Conservation (phyloP, 31 red algal genomes). For the Asparagopsis taxiformis region DNA sequence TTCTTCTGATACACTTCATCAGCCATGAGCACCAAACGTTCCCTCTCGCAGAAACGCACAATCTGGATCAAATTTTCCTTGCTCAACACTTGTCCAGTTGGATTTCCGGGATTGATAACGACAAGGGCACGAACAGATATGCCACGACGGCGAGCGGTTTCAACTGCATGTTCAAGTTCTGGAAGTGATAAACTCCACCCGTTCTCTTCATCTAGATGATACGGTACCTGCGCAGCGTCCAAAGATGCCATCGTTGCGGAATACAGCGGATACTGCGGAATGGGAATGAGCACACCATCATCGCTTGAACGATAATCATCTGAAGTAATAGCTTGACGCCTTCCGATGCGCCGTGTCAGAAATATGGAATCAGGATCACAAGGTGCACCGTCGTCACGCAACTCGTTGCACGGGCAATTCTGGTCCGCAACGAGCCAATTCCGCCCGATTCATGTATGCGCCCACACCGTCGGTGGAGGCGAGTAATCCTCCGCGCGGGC, state of each 20-base stretch:
- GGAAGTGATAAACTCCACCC: slow-evolving; percentile 67
- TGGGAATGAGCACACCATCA: slow-evolving; percentile 86
- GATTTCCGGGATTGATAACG: slow-evolving; percentile 97
- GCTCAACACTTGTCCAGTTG: slow-evolving; percentile 87
- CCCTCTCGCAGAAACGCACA: slow-evolving; percentile 70
- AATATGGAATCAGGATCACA: too few species aligned
- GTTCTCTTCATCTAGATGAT: slow-evolving; percentile 84
- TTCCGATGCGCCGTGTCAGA: too few species aligned
- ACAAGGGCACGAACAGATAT: slow-evolving; percentile 68
- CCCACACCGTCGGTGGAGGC: too few species aligned
- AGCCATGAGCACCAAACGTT: slow-evolving; percentile 80
- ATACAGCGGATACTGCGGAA: slow-evolving; percentile 96
- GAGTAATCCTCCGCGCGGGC: slow-evolving; percentile 42
- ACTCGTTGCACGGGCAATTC: too few species aligned
- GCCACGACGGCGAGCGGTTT: slow-evolving; percentile 40
- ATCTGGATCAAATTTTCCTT: slow-evolving; percentile 66
- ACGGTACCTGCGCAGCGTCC: slow-evolving; percentile 48
- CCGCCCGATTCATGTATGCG: too few species aligned
- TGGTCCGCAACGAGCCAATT: too few species aligned
- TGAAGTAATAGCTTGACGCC: slow-evolving; percentile 16
- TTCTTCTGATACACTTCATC: slow-evolving; percentile 98
- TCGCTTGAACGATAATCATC: slow-evolving; percentile 36
- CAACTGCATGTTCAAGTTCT: slow-evolving; percentile 55
- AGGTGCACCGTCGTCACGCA: too few species aligned
- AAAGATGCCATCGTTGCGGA: slow-evolving; percentile 74